Conservation (phyloP, 768 basidiomycete species). For the Tricholoma hemisulphureum region DNA sequence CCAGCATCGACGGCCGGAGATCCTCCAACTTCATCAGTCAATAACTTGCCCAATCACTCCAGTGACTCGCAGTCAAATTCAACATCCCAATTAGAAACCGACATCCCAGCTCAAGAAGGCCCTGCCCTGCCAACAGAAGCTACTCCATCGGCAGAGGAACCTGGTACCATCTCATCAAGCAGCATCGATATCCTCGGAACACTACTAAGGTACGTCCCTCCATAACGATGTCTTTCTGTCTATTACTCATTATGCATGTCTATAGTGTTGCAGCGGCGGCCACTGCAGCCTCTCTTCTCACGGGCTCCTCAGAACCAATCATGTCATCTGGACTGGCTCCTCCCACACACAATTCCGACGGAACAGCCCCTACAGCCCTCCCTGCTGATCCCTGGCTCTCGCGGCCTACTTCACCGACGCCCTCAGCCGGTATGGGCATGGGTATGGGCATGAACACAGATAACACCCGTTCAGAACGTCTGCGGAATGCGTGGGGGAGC, state of each 20-base stretch:
- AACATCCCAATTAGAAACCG: not conserved
- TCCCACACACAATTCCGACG: slow-evolving; percentile 38
- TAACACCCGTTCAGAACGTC: slow-evolving; percentile 41
- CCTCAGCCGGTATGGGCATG: slow-evolving; percentile 38
- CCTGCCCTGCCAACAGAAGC: slow-evolving; percentile 11
- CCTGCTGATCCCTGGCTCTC: slow-evolving; percentile 10
- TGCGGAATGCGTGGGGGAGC: slow-evolving; percentile 66
- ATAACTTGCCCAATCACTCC: slow-evolving; percentile 1
- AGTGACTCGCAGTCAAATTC: not conserved
- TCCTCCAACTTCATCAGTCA: slow-evolving; percentile 6
- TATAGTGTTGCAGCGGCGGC: slow-evolving; percentile 84
- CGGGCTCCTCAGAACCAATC: slow-evolving; percentile 66
- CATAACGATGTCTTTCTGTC: slow-evolving; percentile 3
- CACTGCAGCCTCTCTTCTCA: slow-evolving; percentile 83
- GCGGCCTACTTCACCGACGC: slow-evolving; percentile 41
- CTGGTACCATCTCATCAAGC: slow-evolving; percentile 55
- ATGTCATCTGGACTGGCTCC: slow-evolving; percentile 55
- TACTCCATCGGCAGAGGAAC: slow-evolving; percentile 12
- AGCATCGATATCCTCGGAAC: slow-evolving; percentile 84
- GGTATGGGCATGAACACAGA: slow-evolving; percentile 28
- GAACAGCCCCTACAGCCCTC: slow-evolving; percentile 24
- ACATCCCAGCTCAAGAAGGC: not conserved
- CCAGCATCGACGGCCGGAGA: slow-evolving; percentile 10
- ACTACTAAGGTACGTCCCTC: slow-evolving; percentile 61
- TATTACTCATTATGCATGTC: not conserved